Evolutionary conservation across 495 filamentous ascomycete species (phyloP).

Genomic region (Penicillium desertorum): DNA sequence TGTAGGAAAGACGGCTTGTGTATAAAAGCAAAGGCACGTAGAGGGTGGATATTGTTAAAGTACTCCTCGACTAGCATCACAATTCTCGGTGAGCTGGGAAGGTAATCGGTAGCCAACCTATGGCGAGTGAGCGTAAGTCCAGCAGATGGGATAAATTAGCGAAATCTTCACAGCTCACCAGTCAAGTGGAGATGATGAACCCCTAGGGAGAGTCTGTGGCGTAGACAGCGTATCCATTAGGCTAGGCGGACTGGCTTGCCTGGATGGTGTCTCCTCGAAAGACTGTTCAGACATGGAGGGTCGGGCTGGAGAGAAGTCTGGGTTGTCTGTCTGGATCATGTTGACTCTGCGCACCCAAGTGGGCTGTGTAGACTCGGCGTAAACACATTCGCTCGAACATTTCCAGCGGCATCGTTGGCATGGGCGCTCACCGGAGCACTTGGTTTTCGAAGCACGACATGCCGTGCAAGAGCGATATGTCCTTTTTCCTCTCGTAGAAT

Average conservation of each 20-base stretch:
- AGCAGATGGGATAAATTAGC: neutral
- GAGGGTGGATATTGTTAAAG: constrained; percentile 38
- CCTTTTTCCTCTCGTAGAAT: constrained; percentile 24
- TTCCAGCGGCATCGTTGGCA: constrained; percentile 32
- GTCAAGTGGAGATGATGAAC: neutral
- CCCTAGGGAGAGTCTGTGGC: neutral
- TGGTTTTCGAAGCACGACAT: constrained; percentile 35
- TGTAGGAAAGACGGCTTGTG: constrained; percentile 38
- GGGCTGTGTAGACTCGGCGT: constrained; percentile 32
- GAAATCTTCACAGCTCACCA: neutral
- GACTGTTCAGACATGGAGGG: neutral
- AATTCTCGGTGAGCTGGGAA: constrained; percentile 27
- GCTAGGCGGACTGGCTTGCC: neutral
- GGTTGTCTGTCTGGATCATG: neutral
- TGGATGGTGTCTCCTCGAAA: neutral
- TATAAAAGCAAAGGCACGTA: constrained; percentile 39
- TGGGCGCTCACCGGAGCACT: constrained; percentile 39
- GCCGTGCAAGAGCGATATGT: constrained; percentile 37
- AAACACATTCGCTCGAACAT: constrained; percentile 24
- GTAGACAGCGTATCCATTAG: neutral
- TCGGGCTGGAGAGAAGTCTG: neutral
- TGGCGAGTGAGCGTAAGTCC: neutral
- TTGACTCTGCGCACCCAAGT: constrained; percentile 29
- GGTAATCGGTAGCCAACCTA: constrained; percentile 23
- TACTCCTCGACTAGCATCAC: constrained; percentile 34